Evolutionary conservation across 257 asterid species (phyloP).

Genomic region (Fraxinus excelsior): DNA sequence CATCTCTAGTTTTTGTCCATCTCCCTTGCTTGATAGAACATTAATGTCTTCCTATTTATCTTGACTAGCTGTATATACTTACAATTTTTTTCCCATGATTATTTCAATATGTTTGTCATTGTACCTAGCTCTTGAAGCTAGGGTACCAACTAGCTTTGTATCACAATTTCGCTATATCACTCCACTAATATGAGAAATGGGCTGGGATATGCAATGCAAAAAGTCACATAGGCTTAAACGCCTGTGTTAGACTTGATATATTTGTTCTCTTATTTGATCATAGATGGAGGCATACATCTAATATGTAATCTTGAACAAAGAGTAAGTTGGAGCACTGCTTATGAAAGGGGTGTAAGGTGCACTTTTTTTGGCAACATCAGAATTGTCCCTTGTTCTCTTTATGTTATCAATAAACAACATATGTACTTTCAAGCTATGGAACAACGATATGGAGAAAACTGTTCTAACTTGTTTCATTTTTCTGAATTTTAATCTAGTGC

Average conservation of each 20-base stretch:
- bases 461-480: conserved; percentile 27
- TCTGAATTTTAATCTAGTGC: conserved; percentile 45
- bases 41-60: neutral
- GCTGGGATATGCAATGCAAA: neutral
- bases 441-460: neutral
- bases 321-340: neutral
- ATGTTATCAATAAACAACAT: neutral
- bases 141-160: neutral
- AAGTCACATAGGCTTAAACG: neutral
- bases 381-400: neutral
- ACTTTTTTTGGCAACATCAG: neutral
- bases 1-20: neutral
- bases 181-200: neutral
- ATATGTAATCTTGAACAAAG: neutral
- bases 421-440: neutral
- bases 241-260: neutral
- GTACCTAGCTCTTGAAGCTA: neutral
- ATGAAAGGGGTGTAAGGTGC: neutral
- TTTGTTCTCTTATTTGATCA: neutral
- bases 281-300: neutral
- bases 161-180: neutral
- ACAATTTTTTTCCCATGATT: neutral
- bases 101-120: neutral
- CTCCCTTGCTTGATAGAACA: neutral
- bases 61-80: neutral